Evolutionary conservation across 2,329 filamentous ascomycete genomes (phyloP).

Genomic region (Rhinocladiella similis): DNA sequence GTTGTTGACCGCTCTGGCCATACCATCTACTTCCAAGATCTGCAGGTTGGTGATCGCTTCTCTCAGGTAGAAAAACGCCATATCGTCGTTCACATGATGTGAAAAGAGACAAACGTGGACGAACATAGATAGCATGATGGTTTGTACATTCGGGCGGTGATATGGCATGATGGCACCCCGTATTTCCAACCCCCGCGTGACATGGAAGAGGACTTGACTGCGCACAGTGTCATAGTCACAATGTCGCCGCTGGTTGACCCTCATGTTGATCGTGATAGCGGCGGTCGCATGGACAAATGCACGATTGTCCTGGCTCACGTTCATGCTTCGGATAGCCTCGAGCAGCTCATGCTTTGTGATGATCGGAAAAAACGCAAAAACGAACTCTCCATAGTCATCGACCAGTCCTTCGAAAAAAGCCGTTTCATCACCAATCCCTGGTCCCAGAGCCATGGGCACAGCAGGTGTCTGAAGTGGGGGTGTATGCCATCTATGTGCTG

Average conservation of each 20-base stretch:
- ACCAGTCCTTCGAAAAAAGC: constrained; percentile 41
- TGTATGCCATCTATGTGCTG: neutral
- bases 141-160: constrained; percentile 44
- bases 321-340: constrained; percentile 34
- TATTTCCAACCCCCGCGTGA: constrained; percentile 37
- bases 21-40: constrained; percentile 39
- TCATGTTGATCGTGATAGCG: constrained; percentile 48
- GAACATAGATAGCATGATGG: constrained; percentile 54
- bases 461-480: constrained; percentile 1
- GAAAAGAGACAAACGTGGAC: constrained; percentile 55
- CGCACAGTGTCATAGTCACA: constrained; percentile 28
- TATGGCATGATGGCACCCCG: constrained; percentile 41
- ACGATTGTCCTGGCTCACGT: constrained; percentile 38
- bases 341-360: constrained; percentile 43
- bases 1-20: constrained; percentile 36
- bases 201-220: constrained; percentile 31
- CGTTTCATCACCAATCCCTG: neutral
- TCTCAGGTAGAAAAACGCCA: constrained; percentile 53
- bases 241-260: constrained; percentile 28
- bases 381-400: constrained; percentile 45
- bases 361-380: constrained; percentile 51
- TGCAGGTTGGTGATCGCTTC: constrained; percentile 51
- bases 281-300: constrained; percentile 49
- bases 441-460: no score
- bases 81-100: constrained; percentile 46